Evolutionary conservation across 108 stramenopile species (phyloP), one percentile per base, ranked within the genome.

Genomic region (Craspedostauros australis): DNA sequence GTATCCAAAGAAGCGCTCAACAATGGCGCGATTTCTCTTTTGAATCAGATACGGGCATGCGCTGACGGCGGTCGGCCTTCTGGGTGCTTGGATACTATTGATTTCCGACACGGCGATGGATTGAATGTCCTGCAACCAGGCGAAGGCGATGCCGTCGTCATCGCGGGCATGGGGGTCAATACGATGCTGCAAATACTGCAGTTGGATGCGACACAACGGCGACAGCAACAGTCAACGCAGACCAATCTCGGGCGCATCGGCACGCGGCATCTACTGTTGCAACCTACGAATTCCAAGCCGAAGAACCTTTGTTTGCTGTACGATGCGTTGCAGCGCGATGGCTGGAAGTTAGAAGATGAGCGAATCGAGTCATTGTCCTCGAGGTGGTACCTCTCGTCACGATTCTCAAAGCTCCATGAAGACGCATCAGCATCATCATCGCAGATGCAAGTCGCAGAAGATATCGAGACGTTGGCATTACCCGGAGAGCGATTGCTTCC

Each of bases 161-260:
- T 91, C 26, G 83, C 89, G 18, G 89, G 89, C 21, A 91, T 91
- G 82, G 89, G 89, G 0, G 79, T 79, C 8, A 58, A 66, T 27
- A 84, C 83, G 0, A 87, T 91, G 79, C 28, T 70, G 7, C 52
- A 80, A 15, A 84, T 87, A 11, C 40, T 91, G 15, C 20, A 56
- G 18, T 41, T 60, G 57, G 30, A 28, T 14, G 27, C 25, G 0
- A 1, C 27, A 16, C 20, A 16, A 27, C n/a, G 25, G 8, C 3
- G 6, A 22, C 26, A 16, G 22, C 39, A 11, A 39, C 12, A 37
- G 32, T 33, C 28, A 2, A 50, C 15, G 49, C 26, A 31, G 19
- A 30, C 31, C 26, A 45, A 53, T 2, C 49, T 90, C 14, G 72
- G 81, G 23, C 41, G 41, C n/a, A 29, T 86, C 2, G 50, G 37